Evolutionary conservation across 345 rosid species (phyloP).

Genomic region (Geranium rotundifolium): DNA sequence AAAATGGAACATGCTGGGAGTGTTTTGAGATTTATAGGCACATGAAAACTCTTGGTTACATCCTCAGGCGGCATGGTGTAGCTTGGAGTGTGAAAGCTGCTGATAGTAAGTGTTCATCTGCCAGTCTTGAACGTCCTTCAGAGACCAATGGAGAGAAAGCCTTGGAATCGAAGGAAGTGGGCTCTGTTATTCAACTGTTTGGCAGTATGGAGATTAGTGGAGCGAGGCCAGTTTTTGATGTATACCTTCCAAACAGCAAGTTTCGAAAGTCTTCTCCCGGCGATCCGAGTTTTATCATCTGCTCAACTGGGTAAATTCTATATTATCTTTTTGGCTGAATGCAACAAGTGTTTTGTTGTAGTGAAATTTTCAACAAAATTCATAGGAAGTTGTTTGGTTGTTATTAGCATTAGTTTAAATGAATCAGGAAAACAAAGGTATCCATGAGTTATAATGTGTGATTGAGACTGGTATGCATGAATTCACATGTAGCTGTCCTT

Average conservation of each 20-base stretch:
- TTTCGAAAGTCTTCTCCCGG: slow-evolving; percentile 83
- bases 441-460: no score
- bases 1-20: slow-evolving; percentile 48
- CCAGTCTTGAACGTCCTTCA: slow-evolving; percentile 4
- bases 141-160: slow-evolving; percentile 1
- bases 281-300: slow-evolving; percentile 48
- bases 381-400: no score
- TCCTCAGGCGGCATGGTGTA: slow-evolving; percentile 50
- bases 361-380: no score
- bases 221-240: slow-evolving; percentile 40
- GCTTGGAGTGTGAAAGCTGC: slow-evolving; percentile 54
- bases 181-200: slow-evolving; percentile 20
- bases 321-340: no score
- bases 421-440: no score
- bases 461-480: no score
- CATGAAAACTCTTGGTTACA: slow-evolving; percentile 65
- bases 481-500: no score
- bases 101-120: slow-evolving; percentile 3
- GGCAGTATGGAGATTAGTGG: slow-evolving; percentile 34
- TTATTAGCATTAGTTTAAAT: no score
- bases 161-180: slow-evolving; percentile 7
- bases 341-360: no score
- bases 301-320: slow-evolving; percentile 37
- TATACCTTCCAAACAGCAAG: slow-evolving; percentile 70
- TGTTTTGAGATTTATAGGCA: slow-evolving; percentile 53